Evolutionary conservation across 2,329 filamentous ascomycete species (phyloP).

Genomic region (Botrytis cinerea): DNA sequence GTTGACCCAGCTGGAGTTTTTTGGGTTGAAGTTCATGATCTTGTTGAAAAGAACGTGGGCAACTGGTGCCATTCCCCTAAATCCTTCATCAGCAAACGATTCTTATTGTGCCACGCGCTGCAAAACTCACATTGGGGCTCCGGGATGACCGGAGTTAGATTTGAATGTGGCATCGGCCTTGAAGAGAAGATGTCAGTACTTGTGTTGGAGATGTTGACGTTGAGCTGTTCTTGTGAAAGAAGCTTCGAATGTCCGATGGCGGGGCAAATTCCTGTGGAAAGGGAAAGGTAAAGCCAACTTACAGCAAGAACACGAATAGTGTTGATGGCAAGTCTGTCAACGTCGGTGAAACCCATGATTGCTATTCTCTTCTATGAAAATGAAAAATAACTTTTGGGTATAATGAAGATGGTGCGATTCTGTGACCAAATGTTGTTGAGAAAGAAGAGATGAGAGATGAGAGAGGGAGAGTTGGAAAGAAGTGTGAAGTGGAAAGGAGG

Average conservation of each 20-base stretch:
- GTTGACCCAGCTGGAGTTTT: conserved; percentile 97
- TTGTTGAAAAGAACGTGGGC: conserved; percentile 98
- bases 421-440: neutral
- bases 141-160: conserved; percentile 97
- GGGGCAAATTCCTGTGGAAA: conserved; percentile 40
- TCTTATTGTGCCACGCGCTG: neutral
- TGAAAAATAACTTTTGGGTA: neutral
- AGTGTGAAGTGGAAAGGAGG: conserved; percentile 15
- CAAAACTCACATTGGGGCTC: conserved; percentile 83
- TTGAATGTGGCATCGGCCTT: conserved; percentile 96
- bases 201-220: conserved; percentile 21
- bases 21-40: conserved; percentile 99
- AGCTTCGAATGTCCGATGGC: conserved; percentile 40
- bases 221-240: conserved; percentile 31
- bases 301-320: conserved; percentile 96
- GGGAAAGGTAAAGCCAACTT: conserved; percentile 51
- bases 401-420: conserved; percentile 4
- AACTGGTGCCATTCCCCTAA: conserved; percentile 82
- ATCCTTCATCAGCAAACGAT: conserved; percentile 10
- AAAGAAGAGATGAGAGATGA: conserved; percentile 12
- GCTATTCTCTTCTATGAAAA: conserved; percentile 27
- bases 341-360: conserved; percentile 81
- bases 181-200: conserved; percentile 30
- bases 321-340: conserved; percentile 92
- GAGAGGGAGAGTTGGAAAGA: conserved; percentile 8